A percentile compares a stretch with the other conserved stretches of the same genome.
Evolutionary conservation across 2,329 filamentous ascomycete species (phyloP).

Genomic region (Cladosporium sp.): DNA sequence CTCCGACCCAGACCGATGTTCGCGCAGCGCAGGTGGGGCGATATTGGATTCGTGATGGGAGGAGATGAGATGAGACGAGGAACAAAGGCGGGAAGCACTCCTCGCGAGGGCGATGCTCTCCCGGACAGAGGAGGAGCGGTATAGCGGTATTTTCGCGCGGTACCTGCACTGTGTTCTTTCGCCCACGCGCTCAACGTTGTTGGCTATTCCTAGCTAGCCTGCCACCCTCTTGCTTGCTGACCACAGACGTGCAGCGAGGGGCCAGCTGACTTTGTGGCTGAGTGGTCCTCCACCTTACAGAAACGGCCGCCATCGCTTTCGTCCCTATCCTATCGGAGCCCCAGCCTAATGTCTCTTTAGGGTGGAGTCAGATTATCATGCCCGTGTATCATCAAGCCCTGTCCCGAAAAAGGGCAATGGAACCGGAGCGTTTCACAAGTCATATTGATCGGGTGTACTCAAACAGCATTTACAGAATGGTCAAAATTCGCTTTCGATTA

Average conservation of each 20-base stretch:
- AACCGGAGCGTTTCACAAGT: not conserved
- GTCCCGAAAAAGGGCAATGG: not conserved
- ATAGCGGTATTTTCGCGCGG: slow-evolving; percentile 3
- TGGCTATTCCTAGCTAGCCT: not conserved
- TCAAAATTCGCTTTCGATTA: slow-evolving; percentile 12
- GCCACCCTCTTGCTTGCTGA: too few species aligned
- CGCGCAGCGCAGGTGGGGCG: slow-evolving; percentile 2
- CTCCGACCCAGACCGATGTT: not conserved
- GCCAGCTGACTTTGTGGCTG: slow-evolving; percentile 10
- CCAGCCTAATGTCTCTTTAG: not conserved
- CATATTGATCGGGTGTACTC: not conserved
- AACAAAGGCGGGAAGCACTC: slow-evolving; percentile 1
- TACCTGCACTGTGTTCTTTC: not conserved
- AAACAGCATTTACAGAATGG: not conserved
- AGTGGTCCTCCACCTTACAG: not conserved
- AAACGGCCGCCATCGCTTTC: too few species aligned
- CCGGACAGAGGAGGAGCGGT: not conserved
- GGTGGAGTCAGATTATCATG: not conserved
- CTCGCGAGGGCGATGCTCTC: not conserved
- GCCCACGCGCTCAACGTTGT: not conserved
- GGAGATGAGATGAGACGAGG: not conserved
- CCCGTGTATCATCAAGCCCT: not conserved
- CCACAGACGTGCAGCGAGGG: slow-evolving; percentile 1
- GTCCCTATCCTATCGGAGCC: not conserved
- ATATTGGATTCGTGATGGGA: not conserved